Conservation (phyloP, 2,329 filamentous ascomycete genomes). For the Penicillium sp. region DNA sequence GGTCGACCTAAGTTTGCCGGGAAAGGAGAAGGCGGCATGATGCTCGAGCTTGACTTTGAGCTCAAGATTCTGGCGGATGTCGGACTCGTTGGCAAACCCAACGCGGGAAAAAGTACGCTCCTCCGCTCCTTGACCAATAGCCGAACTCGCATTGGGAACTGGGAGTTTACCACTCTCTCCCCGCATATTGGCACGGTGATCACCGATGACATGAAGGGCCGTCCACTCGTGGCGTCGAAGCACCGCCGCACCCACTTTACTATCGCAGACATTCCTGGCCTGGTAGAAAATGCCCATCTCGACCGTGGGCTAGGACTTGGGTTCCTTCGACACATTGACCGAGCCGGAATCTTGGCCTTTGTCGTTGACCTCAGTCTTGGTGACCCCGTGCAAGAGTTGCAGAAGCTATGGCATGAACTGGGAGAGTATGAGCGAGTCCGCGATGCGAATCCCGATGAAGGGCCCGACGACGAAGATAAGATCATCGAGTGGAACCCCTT, state of each 20-base stretch:
- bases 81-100: conserved; percentile 89
- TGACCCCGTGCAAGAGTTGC: conserved; percentile 75
- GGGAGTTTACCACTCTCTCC: conserved; percentile 95
- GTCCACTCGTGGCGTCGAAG: conserved; percentile 59
- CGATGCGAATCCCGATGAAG: conserved; percentile 68
- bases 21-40: conserved; percentile 77
- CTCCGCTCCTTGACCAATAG: conserved; percentile 85
- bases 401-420: conserved; percentile 87
- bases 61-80: conserved; percentile 94
- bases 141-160: conserved; percentile 84
- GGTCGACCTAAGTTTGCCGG: conserved; percentile 85
- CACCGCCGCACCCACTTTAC: conserved; percentile 76
- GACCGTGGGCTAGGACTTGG: conserved; percentile 88
- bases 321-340: conserved; percentile 92
- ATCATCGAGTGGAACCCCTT: conserved; percentile 51
- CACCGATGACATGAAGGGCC: conserved; percentile 80
- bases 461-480: conserved; percentile 58
- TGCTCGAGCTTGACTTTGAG: conserved; percentile 80
- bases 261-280: conserved; percentile 91
- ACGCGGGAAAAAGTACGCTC: conserved; percentile 93
- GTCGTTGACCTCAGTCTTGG: conserved; percentile 83
- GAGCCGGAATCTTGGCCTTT: conserved; percentile 89
- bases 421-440: conserved; percentile 82
- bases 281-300: conserved; percentile 89
- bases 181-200: conserved; percentile 96